phyloP scores from a whole-genome alignment of 176 grass and related monocot genomes.

The Oryza meridionalis region DNA sequence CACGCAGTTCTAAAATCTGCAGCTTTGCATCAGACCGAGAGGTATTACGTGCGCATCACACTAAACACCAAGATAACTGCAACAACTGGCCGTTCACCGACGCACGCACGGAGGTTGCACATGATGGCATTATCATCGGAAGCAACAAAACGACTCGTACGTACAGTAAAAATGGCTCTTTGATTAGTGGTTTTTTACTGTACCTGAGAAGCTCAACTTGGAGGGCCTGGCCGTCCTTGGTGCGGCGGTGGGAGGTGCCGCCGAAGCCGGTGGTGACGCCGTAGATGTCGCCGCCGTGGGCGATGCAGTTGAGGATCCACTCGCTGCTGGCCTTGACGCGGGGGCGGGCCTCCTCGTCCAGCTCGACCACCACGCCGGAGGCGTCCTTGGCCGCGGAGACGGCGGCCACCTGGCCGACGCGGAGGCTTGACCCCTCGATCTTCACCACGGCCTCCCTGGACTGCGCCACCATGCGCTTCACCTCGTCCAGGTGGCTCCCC shows the following conservation, averaged over 20 bases:
- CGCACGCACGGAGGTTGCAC: background rate
- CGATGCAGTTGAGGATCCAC: slow-evolving; percentile 78
- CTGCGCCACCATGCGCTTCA: slow-evolving; percentile 77
- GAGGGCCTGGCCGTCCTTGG: slow-evolving; percentile 73
- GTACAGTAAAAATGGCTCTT: too few species aligned
- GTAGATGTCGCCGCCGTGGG: slow-evolving; percentile 72
- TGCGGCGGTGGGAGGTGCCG: slow-evolving; percentile 71
- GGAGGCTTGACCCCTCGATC: slow-evolving; percentile 68
- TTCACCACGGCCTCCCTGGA: slow-evolving; percentile 52
- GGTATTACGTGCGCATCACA: background rate
- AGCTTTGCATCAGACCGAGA: background rate
- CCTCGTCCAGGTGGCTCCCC: slow-evolving; percentile 84
- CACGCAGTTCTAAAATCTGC: slow-evolving; percentile 4
- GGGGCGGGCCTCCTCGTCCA: slow-evolving; percentile 58
- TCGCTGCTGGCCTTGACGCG: slow-evolving; percentile 79
- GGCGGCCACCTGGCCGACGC: slow-evolving; percentile 68
- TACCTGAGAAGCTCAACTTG: slow-evolving; percentile 85
- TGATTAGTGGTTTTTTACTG: background rate
- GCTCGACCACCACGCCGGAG: slow-evolving; percentile 52
- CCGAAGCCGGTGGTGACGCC: slow-evolving; percentile 87
- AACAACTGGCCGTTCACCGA: background rate
- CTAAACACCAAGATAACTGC: background rate
- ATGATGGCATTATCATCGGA: background rate
- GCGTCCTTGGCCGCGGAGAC: slow-evolving; percentile 52
- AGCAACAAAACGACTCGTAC: background rate